Percentiles rank a stretch among this genome's conserved stretches.
These are phyloP conservation scores for Saussurea involucrata DNA, from an alignment of 129 eudicot species.

Conservation along the genomic window DNA sequence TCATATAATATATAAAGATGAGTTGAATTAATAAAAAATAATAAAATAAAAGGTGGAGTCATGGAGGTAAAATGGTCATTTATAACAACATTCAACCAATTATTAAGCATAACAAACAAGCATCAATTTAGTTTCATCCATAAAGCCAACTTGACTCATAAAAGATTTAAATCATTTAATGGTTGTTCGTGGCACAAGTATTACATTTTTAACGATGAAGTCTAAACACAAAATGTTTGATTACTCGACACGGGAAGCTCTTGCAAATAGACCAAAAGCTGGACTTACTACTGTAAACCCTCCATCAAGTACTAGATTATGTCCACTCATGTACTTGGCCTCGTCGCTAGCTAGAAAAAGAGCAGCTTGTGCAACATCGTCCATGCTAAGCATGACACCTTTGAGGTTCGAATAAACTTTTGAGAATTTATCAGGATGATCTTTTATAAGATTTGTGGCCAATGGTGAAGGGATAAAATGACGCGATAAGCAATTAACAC, in stretches of 20 bases:
- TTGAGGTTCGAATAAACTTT: conserved; percentile 11
- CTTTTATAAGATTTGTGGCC: not conserved
- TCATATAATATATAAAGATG: too few relatives aligned
- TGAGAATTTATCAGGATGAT: conserved; percentile 3
- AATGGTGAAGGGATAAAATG: not conserved
- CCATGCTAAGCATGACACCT: not conserved
- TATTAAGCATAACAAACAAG: too few relatives aligned
- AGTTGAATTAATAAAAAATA: too few relatives aligned
- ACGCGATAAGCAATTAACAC: conserved; percentile 34
- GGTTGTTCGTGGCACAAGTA: too few relatives aligned
- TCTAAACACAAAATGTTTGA: not conserved
- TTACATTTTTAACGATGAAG: too few relatives aligned
- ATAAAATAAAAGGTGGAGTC: too few relatives aligned
- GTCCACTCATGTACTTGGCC: conserved; percentile 23
- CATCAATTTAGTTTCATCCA: too few relatives aligned
- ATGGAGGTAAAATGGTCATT: too few relatives aligned
- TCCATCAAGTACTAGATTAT: conserved; percentile 11
- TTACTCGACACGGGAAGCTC: conserved; percentile 3
- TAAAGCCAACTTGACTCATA: too few relatives aligned
- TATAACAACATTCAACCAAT: too few relatives aligned
- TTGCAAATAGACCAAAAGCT: conserved; percentile 19
- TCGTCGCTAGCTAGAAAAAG: conserved; percentile 21
- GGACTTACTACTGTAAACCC: conserved; percentile 2
- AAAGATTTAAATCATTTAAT: too few relatives aligned
- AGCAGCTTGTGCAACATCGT: conserved; percentile 15